These are phyloP conservation scores for Plasmopara viticola DNA, from an alignment of 352 stramenopile genomes.

Conservation along the genomic window DNA sequence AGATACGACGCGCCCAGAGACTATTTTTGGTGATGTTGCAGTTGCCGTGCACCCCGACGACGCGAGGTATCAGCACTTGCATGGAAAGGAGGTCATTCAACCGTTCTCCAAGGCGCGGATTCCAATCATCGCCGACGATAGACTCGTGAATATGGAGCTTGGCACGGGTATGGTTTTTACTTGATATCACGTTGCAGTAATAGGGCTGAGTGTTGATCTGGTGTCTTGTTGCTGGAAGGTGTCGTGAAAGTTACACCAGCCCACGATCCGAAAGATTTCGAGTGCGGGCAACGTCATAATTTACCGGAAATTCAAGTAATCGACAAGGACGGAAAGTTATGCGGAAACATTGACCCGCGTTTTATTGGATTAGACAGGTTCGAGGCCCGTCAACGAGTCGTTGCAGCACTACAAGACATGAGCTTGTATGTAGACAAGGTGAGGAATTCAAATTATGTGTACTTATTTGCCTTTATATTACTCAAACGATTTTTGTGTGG, in stretches of 20 bases:
- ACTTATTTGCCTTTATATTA: too few relatives aligned
- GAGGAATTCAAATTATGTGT: constrained; percentile 13
- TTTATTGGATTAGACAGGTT: constrained; percentile 96
- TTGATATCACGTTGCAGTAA: not conserved
- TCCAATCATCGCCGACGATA: constrained; percentile 93
- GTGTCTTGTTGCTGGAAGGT: constrained; percentile 23
- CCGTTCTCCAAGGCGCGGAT: constrained; percentile 89
- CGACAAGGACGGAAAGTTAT: constrained; percentile 63
- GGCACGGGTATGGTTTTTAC: constrained; percentile 89
- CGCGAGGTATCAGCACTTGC: constrained; percentile 90
- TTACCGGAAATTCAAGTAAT: constrained; percentile 81
- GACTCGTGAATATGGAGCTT: constrained; percentile 97
- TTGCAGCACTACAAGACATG: constrained; percentile 86
- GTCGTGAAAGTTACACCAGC: constrained; percentile 96
- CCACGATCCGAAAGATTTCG: constrained; percentile 99
- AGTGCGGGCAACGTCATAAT: constrained; percentile 93
- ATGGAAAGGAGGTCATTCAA: constrained; percentile 94
- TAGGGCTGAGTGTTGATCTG: not conserved
- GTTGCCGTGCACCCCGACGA: constrained; percentile 97
- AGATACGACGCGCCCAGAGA: constrained; percentile 97
- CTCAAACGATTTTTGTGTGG: not conserved
- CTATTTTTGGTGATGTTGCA: constrained; percentile 97
- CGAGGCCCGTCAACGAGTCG: constrained; percentile 86
- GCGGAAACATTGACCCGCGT: constrained; percentile 55
- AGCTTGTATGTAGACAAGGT: constrained; percentile 92